Base-by-base conservation (phyloP, 805 yeast genomes). In the Clavispora fructus region DNA sequence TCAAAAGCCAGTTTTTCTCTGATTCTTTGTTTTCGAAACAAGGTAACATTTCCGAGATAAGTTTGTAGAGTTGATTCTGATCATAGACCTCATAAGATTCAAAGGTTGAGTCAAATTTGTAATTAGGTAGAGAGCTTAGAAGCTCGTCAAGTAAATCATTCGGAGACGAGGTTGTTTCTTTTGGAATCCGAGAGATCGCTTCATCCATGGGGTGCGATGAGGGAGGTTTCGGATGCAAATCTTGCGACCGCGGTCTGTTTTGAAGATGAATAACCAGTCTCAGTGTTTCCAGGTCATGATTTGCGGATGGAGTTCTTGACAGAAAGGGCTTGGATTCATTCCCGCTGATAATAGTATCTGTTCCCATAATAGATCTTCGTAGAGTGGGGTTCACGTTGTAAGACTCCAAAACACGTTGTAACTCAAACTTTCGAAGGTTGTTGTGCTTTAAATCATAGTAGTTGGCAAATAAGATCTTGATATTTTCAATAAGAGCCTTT, bases 1-100 rank as follows among this genome's bases (percentile, higher is more conserved):
- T 74, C 0, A 57, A 54, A 19, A 71, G 65, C 99, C 99, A 94
- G 60, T 94, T 94, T 48, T 75, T 75, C 59, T 94, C 99, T 0
- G 95, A 85, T 62, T 94, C 99, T 57, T 84, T 73, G 6, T 84
- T 85, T 8, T 73, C 77, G 56, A 92, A 90, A 12, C 55, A 53
- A 1, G 67, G 64, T 1, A 39, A 10, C 38, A 62, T 45, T 1
- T 52, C 60, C 8, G 55, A 45, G 6, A 63, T 27, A 4, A 51
- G 43, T 13, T 45, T 48, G 30, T 51, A 40, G 13, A 71, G 43
- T 3, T 51, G 49, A 17, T 60, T 59, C 4, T 51, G 41, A 54
- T 32, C 62, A 58, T 11, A 60, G 60, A 35, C 65, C 40, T 67
- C 52, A 7, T 64, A 49, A 0, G 77, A 59, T 25, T 53, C 40